phyloP scores from a whole-genome alignment of 306 rosid species.

The Quercus agrifolia region DNA sequence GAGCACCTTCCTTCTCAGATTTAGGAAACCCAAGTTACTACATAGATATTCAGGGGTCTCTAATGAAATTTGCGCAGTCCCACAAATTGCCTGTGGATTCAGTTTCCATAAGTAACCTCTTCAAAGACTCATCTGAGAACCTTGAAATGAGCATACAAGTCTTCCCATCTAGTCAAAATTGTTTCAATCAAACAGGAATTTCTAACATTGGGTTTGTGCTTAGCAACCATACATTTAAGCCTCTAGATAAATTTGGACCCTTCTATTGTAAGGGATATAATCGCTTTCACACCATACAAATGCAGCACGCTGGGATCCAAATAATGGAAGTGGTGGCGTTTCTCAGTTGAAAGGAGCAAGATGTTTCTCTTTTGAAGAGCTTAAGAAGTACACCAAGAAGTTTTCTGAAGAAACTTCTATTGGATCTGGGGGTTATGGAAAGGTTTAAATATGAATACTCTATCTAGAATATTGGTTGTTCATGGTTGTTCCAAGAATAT shows the following conservation, averaged over 20 bases:
- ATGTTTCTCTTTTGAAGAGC: constrained; percentile 55
- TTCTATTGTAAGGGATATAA: neutral
- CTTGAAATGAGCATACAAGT: constrained; percentile 36
- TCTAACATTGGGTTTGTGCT: constrained; percentile 37
- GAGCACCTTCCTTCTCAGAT: constrained; percentile 58
- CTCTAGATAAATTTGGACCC: constrained; percentile 52
- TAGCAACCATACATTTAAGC: constrained; percentile 46
- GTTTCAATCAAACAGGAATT: constrained; percentile 44
- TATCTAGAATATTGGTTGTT: neutral
- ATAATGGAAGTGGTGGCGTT: constrained; percentile 14
- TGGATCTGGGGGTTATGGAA: constrained; percentile 66
- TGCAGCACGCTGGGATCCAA: constrained; percentile 31
- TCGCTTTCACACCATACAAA: neutral
- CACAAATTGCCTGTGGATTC: constrained; percentile 39
- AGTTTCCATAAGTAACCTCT: constrained; percentile 37
- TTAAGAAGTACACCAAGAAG: constrained; percentile 40
- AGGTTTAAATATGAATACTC: constrained; percentile 28
- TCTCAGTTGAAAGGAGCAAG: constrained; percentile 58
- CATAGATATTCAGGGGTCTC: constrained; percentile 21
- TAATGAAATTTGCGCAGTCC: constrained; percentile 9
- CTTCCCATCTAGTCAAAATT: constrained; percentile 43
- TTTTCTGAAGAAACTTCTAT: constrained; percentile 41
- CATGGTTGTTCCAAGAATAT: too few relatives aligned
- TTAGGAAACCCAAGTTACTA: constrained; percentile 27
- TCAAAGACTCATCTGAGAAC: constrained; percentile 16